Base-by-base conservation (phyloP, 345 rosid genomes). In the Noccaea caerulescens region DNA sequence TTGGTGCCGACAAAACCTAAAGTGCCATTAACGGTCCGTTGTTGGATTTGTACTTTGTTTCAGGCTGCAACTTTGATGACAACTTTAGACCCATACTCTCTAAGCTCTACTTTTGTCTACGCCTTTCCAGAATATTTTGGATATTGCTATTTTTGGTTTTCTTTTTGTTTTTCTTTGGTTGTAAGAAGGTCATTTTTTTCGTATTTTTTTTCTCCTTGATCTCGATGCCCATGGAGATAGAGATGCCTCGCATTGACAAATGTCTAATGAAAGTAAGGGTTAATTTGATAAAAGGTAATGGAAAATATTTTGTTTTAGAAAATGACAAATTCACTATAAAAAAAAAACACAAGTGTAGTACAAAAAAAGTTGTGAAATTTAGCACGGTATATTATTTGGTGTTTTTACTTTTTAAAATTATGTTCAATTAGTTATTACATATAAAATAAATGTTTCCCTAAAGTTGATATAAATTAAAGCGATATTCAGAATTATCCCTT, bases 1-100 rank as follows among this genome's bases (percentile, higher is more conserved):
- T 54, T 61, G 65, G 75, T 69, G 74, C 79, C 74, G 74, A 68
- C 79, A 75, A 75, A 45, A 68, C 16, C 52, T 61, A 37, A 68
- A 37, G 53, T 61, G 59, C 52, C 69, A 61, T 61, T 32, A 68
- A 44, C 68, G 57, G 51, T 66, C 62, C 47, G 46, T 59, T 37
- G 78, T 51, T 67, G 41, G 58, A 37, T 54, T 38, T 68, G 38
- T 45, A 54, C 30, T 60, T 44, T 62, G 56, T 52, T 52, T 46
- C 14, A 46, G 33, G 61, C 67, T 34, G 47, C 72, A 30, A 57
- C 10, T 66, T 58, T 39, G 41, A 47, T 47, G 33, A 37, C 6
- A n/a, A 14, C 23, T 33, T 53, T 37, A 32, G 18, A 43, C 62
- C 55, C 55, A 43, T 34, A 43, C 46, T 20, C 61, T 37, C 62